Evolutionary conservation across 345 rosid genomes (phyloP), one percentile per base, ranked within the genome.

Genomic region (Cardiospermum halicacabum): DNA sequence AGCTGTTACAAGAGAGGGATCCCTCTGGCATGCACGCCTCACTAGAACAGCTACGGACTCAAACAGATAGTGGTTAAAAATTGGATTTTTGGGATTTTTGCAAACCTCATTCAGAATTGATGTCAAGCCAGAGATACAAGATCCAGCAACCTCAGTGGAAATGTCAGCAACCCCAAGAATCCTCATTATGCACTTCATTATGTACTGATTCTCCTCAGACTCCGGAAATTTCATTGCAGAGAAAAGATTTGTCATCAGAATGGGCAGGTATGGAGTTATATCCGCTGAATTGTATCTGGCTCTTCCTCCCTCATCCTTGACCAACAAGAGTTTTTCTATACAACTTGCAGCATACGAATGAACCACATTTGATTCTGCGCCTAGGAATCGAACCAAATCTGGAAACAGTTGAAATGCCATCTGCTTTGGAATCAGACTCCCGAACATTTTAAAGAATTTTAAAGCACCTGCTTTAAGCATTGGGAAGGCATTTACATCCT

Each of bases 331-430:
- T 73, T 91, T 94, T 73, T 95, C 99, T 72, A 91, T 83, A 69
- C 97, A 95, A 64, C 82, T 89, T 18, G 99, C 96, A 71, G 99
- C 96, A 66, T 95, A 91, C 66, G 99, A 95, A 77, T 95, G 99
- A 68, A 95, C 97, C 50, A 91, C 99, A 60, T 86, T 85, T 12
- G 96, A 85, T 78, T 87, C 92, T 25, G 97, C 86, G 36, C 67
- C 78, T 53, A 95, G 96, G 70, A 78, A 89, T 68, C 91, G 79
- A 64, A 83, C 82, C 80, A 95, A 65, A 71, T 87, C 86, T 0
- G 89, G 85, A 59, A 95, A 82, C 74, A 89, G 61, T 69, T 81
- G 89, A 67, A 82, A 68, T 37, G 84, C 91, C 75, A 84, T 68
- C 66, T 73, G 73, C 80, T 87, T 95, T 21, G 89, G 85, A 62